A percentile compares a stretch with the other conserved stretches of the same genome.
Conservation (phyloP, 2,329 filamentous ascomycete genomes). For the Metarhizium brunneum region DNA sequence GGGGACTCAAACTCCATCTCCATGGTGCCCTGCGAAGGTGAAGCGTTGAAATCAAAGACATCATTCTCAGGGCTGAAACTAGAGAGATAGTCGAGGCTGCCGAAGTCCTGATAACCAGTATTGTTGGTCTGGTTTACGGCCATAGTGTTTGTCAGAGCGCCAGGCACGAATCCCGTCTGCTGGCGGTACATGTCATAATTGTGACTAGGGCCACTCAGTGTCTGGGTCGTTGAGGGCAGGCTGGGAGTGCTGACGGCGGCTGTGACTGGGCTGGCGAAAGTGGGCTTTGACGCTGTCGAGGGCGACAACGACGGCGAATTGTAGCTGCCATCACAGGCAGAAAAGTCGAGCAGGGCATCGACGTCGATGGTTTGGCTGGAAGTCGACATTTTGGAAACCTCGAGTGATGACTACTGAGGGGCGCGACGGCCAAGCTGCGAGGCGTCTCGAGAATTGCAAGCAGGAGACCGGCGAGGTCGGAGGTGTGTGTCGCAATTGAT, state of each 20-base stretch:
- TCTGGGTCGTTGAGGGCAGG: conserved; percentile 46
- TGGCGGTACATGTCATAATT: conserved; percentile 94
- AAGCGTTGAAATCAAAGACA: conserved; percentile 64
- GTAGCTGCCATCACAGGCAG: conserved; percentile 50
- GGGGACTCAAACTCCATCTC: conserved; percentile 49
- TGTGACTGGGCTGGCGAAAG: conserved; percentile 42
- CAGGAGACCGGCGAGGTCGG: not conserved
- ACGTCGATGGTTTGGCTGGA: conserved; percentile 38
- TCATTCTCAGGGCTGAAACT: conserved; percentile 53
- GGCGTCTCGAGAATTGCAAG: conserved; percentile 2
- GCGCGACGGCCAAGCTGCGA: conserved; percentile 3
- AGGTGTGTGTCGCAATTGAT: not conserved
- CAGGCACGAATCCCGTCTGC: conserved; percentile 84
- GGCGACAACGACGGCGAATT: conserved; percentile 54
- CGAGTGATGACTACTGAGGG: not conserved
- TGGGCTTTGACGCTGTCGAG: conserved; percentile 39
- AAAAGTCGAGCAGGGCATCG: conserved; percentile 51
- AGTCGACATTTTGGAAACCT: conserved; percentile 24
- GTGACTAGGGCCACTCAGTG: conserved; percentile 75
- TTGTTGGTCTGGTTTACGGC: conserved; percentile 60
- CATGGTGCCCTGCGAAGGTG: conserved; percentile 50
- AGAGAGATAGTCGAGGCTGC: conserved; percentile 41
- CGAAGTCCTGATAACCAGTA: conserved; percentile 41
- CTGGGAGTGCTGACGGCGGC: conserved; percentile 46
- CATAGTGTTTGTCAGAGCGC: conserved; percentile 71